Evolutionary conservation across 305 asterid genomes (phyloP).

Genomic region (Fraxinus baroniana): DNA sequence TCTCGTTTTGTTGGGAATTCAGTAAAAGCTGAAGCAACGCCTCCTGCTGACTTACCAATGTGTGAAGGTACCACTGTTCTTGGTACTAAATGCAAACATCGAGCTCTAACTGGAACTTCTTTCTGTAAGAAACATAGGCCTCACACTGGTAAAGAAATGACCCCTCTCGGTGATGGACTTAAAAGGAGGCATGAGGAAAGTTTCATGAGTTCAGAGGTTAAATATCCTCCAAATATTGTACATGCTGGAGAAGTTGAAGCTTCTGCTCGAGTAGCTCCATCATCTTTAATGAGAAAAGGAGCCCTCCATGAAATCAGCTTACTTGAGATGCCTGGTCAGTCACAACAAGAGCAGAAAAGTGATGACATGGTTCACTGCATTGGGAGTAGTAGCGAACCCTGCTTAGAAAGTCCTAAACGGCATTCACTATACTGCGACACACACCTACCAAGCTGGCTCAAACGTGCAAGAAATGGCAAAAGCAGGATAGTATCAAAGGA

Average conservation of each 20-base stretch:
- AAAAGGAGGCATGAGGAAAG: constrained; percentile 66
- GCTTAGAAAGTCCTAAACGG: constrained; percentile 70
- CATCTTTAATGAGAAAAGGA: constrained; percentile 42
- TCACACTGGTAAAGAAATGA: constrained; percentile 43
- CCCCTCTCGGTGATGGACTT: constrained; percentile 46
- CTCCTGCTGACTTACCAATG: constrained; percentile 65
- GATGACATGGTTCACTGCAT: constrained; percentile 59
- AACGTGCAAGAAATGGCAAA: constrained; percentile 98
- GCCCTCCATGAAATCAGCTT: constrained; percentile 35
- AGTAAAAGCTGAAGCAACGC: constrained; percentile 51
- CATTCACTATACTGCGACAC: constrained; percentile 87
- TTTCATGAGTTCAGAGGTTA: constrained; percentile 31
- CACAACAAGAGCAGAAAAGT: constrained; percentile 32
- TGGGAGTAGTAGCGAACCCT: constrained; percentile 58
- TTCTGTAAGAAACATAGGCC: constrained; percentile 98
- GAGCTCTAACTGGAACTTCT: constrained; percentile 74
- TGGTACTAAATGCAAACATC: constrained; percentile 95
- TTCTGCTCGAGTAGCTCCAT: constrained; percentile 45
- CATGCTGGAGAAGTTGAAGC: constrained; percentile 38
- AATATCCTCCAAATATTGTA: constrained; percentile 39
- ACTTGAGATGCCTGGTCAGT: constrained; percentile 39
- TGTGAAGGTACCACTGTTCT: constrained; percentile 98
- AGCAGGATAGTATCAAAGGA: constrained; percentile 93
- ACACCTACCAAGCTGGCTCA: constrained; percentile 96
- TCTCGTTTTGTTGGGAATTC: constrained; percentile 60